Conservation (phyloP, 2,329 filamentous ascomycete genomes). For the Escovopsis sp. region DNA sequence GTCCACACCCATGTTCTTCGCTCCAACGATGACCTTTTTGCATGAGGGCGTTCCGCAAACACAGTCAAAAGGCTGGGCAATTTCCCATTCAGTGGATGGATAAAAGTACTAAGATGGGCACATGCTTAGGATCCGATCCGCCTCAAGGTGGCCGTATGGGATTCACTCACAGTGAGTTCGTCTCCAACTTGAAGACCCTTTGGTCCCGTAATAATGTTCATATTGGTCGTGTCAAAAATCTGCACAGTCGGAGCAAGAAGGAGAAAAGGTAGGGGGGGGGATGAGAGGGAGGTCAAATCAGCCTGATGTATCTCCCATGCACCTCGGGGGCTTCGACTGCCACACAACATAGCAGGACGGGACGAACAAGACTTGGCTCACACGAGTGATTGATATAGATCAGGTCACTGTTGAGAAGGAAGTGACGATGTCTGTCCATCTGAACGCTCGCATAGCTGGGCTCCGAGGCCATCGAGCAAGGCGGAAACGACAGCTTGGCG, state of each 20-base stretch:
- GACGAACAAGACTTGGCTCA: slow-evolving; percentile 47
- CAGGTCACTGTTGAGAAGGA: slow-evolving; percentile 51
- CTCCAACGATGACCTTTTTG: slow-evolving; percentile 47
- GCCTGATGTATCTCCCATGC: no score
- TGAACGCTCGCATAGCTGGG: slow-evolving; percentile 53
- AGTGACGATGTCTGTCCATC: slow-evolving; percentile 37
- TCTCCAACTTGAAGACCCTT: slow-evolving; percentile 39
- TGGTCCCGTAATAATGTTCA: slow-evolving; percentile 43
- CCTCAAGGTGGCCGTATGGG: not conserved
- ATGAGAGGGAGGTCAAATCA: not conserved
- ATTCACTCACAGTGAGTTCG: slow-evolving; percentile 37
- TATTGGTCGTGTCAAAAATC: slow-evolving; percentile 45
- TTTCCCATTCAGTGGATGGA: slow-evolving; percentile 59
- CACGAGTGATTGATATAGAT: slow-evolving; percentile 56
- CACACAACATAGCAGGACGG: not conserved
- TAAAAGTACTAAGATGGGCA: slow-evolving; percentile 46
- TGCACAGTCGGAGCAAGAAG: slow-evolving; percentile 11
- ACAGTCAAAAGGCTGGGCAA: slow-evolving; percentile 59
- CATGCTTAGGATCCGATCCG: not conserved
- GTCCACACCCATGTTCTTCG: slow-evolving; percentile 39
- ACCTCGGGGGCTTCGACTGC: not conserved
- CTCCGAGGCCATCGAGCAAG: slow-evolving; percentile 38
- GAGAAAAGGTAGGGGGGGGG: no score
- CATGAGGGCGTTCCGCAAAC: slow-evolving; percentile 43
- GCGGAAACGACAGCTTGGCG: slow-evolving; percentile 51